phyloP scores from a whole-genome alignment of 2,329 filamentous ascomycete genomes.

The Hypoxylon sp. region DNA sequence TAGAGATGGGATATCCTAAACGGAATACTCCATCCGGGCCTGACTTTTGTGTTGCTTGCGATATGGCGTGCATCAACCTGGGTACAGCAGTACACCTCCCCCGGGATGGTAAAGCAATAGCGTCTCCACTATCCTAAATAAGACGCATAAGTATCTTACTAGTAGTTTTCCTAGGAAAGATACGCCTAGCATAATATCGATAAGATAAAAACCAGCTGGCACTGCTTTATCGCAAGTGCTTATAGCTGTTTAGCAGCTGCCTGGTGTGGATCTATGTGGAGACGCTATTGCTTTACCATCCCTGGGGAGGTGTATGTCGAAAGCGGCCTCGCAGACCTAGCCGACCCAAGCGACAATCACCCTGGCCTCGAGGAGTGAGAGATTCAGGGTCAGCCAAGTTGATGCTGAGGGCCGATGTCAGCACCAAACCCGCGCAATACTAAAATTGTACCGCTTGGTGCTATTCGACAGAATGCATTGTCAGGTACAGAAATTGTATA shows the following conservation, averaged over 20 bases:
- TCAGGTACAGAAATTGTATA: slow-evolving; percentile 10
- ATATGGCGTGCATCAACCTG: slow-evolving; percentile 20
- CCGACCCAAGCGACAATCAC: slow-evolving; percentile 35
- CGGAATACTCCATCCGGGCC: slow-evolving; percentile 16
- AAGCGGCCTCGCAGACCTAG: slow-evolving; percentile 15
- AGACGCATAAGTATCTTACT: too few species aligned
- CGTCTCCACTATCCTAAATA: too few species aligned
- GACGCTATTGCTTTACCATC: too few species aligned
- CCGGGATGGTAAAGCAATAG: too few species aligned
- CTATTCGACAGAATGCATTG: slow-evolving; percentile 5
- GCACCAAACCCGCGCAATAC: slow-evolving; percentile 15
- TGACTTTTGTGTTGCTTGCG: slow-evolving; percentile 26
- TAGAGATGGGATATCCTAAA: slow-evolving; percentile 6
- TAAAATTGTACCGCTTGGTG: slow-evolving; percentile 3
- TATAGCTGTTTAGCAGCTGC: too few species aligned
- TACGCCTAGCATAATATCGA: too few species aligned
- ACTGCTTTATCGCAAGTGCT: too few species aligned
- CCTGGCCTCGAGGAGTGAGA: slow-evolving; percentile 7
- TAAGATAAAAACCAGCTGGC: too few species aligned
- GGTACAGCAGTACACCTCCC: too few species aligned
- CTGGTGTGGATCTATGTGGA: too few species aligned
- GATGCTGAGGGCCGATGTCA: slow-evolving; percentile 16
- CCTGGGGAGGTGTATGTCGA: too few species aligned
- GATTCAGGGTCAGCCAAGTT: slow-evolving; percentile 14
- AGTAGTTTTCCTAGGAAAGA: too few species aligned